Percentiles rank a stretch among this genome's conserved stretches.
These are phyloP conservation scores for Ascosphaera apis DNA, from an alignment of 2,329 filamentous ascomycete genomes.

Conservation along the genomic window DNA sequence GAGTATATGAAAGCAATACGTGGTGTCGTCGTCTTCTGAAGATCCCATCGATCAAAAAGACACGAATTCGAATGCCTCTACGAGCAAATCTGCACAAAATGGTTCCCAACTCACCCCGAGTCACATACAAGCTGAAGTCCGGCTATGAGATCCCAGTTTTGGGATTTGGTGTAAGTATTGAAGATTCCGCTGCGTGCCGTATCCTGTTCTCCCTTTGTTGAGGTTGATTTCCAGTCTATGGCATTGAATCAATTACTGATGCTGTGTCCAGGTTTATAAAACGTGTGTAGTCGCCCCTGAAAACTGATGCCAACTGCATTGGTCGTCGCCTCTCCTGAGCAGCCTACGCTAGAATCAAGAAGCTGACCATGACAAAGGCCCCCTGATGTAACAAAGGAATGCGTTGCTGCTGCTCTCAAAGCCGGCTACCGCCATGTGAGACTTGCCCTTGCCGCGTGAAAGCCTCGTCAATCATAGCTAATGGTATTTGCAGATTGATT, in stretches of 20 bases:
- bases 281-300: slow-evolving; percentile 12
- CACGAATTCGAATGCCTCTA: too few species aligned
- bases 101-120: slow-evolving; percentile 11
- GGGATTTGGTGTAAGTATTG: slow-evolving; percentile 20
- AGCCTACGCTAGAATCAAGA: too few species aligned
- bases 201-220: too few species aligned
- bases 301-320: too few species aligned
- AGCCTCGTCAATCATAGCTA: slow-evolving; percentile 2
- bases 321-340: too few species aligned
- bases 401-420: slow-evolving; percentile 32
- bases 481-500: slow-evolving; percentile 26
- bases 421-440: slow-evolving; percentile 33
- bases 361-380: slow-evolving; percentile 22
- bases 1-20: too few species aligned
- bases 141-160: slow-evolving; percentile 38
- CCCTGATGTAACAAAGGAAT: slow-evolving; percentile 31
- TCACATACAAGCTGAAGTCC: slow-evolving; percentile 27
- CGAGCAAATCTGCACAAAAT: too few species aligned
- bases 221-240: too few species aligned
- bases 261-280: slow-evolving; percentile 17
- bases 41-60: too few species aligned
- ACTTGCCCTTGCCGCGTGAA: not conserved
- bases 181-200: too few species aligned
- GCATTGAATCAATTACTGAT: too few species aligned
- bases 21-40: too few species aligned